Evolutionary conservation across 441 rosid genomes (phyloP), one percentile per base, ranked within the genome.

Genomic region (Lepidium campestre): DNA sequence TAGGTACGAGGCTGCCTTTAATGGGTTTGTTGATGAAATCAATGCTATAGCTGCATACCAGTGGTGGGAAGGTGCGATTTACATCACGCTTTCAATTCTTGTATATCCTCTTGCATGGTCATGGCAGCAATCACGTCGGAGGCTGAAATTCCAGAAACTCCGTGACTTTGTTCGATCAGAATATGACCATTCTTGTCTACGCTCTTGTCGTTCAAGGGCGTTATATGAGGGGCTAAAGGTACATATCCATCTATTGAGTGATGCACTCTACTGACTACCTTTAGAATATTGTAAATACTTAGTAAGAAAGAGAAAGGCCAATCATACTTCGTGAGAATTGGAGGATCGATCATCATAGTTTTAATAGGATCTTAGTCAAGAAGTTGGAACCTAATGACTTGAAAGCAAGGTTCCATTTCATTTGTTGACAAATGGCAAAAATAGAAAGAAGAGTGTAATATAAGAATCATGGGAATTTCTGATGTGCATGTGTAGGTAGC

Each of bases 151-250:
- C 50, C 96, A 89, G 76, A 88, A 81, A 72, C 91, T 92, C 54
- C 98, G 95, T 65, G 96, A 92, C 66, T 89, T 83, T 80, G 96
- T 92, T 74, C 86, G 96, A 61, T 91, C 96, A 39, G 98, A 87
- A 71, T 91, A 91, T 79, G 93, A 91, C 74, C 98, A 91, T 78
- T 79, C 98, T 77, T 91, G 96, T 80, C 80, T 91, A 54, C 93
- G 96, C 22, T 91, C 98, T 55, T 91, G 98, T 71, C 94, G 98
- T 57, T 91, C 98, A 39, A 90, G 96, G 53, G 98, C 98, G 52
- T 89, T 91, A 23, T 91, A 91, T 70, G 98, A 91, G 56, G 98
- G 98, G 44, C 84, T 91, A 25, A 91, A 91, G 98, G 98, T 91
- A 70, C 22, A 31, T 66, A 45, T 15, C 14, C 10, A 67, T 67